Percentiles rank a stretch among this genome's conserved stretches.
Conservation (phyloP, 2,329 filamentous ascomycete species). For the Sphaerulina musiva region DNA sequence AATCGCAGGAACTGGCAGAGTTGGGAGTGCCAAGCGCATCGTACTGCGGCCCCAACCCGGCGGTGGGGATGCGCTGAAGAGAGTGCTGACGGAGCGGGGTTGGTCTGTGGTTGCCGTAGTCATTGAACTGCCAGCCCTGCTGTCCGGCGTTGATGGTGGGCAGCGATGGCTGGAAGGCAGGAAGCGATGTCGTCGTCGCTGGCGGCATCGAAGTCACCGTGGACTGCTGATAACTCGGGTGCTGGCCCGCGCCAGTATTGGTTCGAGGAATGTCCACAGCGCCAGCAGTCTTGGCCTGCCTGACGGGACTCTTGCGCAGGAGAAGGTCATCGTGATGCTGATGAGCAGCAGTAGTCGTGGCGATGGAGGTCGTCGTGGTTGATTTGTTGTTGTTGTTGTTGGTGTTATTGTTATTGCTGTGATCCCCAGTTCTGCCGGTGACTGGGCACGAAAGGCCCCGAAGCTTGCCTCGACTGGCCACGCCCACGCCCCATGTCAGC, state of each 20-base stretch:
- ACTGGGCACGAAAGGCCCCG: slow-evolving; percentile 73
- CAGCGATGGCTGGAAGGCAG: slow-evolving; percentile 14
- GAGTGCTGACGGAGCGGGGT: slow-evolving; percentile 34
- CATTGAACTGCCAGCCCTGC: slow-evolving; percentile 34
- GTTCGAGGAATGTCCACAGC: slow-evolving; percentile 1
- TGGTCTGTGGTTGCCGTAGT: slow-evolving; percentile 34
- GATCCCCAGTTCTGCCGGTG: slow-evolving; percentile 38
- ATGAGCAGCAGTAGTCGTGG: slow-evolving; percentile 4
- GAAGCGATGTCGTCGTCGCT: slow-evolving; percentile 4
- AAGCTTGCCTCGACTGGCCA: slow-evolving; percentile 91
- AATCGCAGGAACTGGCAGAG: slow-evolving; percentile 42
- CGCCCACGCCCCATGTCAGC: slow-evolving; percentile 91
- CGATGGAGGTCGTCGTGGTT: too few species aligned
- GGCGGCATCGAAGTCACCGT: slow-evolving; percentile 10
- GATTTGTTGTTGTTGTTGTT: neutral
- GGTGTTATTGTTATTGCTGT: slow-evolving; percentile 9
- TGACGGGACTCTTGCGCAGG: slow-evolving; percentile 13
- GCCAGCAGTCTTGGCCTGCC: slow-evolving; percentile 3
- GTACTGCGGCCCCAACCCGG: slow-evolving; percentile 36
- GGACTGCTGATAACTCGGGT: neutral
- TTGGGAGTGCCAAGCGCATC: slow-evolving; percentile 40
- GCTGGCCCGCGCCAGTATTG: neutral
- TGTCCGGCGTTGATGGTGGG: slow-evolving; percentile 17
- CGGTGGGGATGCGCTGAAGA: slow-evolving; percentile 30
- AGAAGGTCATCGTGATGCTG: slow-evolving; percentile 18